Percentiles rank a stretch among this genome's conserved stretches.
phyloP scores from a whole-genome alignment of 805 yeast species.

The Jamesozyma piceae region DNA sequence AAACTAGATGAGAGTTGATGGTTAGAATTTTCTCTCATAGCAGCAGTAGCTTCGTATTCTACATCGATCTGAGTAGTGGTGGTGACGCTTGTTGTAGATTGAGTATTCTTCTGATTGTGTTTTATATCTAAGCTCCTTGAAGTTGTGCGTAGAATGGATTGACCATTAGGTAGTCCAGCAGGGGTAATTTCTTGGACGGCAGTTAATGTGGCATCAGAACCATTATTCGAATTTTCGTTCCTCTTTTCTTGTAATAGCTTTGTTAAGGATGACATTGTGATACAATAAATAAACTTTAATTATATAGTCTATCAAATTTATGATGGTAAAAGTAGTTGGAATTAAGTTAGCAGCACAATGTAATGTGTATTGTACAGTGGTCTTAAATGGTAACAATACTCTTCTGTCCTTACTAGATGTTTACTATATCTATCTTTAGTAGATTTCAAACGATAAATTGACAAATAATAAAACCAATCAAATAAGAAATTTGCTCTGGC shows the following conservation, averaged over 20 bases:
- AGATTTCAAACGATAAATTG: no score
- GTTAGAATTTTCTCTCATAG: conserved; percentile 2
- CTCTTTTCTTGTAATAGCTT: conserved; percentile 28
- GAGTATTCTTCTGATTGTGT: conserved; percentile 7
- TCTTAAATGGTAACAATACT: no score
- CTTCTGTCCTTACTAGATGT: no score
- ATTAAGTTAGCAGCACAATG: no score
- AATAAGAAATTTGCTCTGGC: no score
- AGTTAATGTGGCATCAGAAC: background rate
- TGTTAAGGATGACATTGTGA: conserved; percentile 28
- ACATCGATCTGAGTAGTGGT: conserved; percentile 25
- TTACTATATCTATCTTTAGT: no score
- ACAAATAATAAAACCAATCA: no score
- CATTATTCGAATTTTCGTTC: conserved; percentile 5
- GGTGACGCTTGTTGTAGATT: conserved; percentile 22
- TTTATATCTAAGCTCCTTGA: conserved; percentile 12
- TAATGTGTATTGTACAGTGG: no score
- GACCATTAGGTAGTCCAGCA: background rate
- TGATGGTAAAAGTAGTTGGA: no score
- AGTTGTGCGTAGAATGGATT: conserved; percentile 9
- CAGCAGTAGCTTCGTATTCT: conserved; percentile 15
- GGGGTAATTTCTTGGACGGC: background rate
- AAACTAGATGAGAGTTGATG: conserved; percentile 24
- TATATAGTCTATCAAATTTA: background rate
- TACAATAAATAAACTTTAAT: no score